Conservation (phyloP, 805 yeast genomes). For the Cyberlindnera meyerae region DNA sequence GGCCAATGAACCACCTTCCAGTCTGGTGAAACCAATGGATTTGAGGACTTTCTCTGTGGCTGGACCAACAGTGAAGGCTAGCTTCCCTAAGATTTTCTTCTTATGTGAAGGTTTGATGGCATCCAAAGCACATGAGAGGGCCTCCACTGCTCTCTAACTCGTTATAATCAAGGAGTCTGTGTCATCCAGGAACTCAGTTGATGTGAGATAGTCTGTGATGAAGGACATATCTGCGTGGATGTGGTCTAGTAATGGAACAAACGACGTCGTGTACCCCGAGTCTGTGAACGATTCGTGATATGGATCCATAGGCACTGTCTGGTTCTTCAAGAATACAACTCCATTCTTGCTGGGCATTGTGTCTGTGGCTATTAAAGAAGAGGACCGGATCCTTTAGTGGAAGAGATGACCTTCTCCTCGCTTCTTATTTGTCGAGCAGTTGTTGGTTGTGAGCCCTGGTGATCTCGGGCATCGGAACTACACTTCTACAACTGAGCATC, state of each 20-base stretch:
- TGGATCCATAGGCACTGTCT: constrained; percentile 63
- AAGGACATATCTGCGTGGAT: constrained; percentile 44
- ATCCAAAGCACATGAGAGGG: constrained; percentile 44
- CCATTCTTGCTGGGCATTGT: constrained; percentile 2
- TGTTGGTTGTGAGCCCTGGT: not conserved
- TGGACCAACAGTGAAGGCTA: constrained; percentile 87
- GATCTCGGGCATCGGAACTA: no score
- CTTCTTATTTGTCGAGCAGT: constrained; percentile 5
- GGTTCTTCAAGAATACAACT: constrained; percentile 56
- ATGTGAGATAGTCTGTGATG: constrained; percentile 40
- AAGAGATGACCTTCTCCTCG: constrained; percentile 9
- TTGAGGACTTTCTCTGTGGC: constrained; percentile 63
- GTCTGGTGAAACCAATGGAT: constrained; percentile 58
- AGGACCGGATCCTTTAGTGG: no score
- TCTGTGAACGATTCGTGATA: constrained; percentile 43
- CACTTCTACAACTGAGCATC: no score
- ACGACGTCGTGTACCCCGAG: constrained; percentile 40
- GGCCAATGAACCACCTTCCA: constrained; percentile 69
- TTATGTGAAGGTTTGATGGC: constrained; percentile 14
- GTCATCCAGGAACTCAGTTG: constrained; percentile 35
- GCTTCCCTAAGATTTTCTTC: constrained; percentile 37
- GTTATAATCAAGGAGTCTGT: constrained; percentile 67
- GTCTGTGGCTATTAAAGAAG: not conserved
- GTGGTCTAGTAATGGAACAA: constrained; percentile 74
- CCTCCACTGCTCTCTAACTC: constrained; percentile 88